Evolutionary conservation across 2,329 filamentous ascomycete genomes (phyloP).

Genomic region (Nemania sp.): DNA sequence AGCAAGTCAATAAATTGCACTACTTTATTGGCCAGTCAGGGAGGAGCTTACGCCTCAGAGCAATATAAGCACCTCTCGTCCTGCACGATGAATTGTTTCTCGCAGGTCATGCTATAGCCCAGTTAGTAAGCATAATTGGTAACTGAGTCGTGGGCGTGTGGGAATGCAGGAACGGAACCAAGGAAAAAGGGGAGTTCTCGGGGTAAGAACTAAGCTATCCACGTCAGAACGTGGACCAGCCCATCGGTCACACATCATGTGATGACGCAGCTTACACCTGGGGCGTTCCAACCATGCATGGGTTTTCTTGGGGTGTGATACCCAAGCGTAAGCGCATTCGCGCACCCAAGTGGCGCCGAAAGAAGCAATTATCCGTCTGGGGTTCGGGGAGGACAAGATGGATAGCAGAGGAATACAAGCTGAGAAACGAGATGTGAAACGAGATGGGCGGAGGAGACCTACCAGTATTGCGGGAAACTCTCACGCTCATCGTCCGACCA

Average conservation of each 20-base stretch:
- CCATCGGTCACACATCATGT: slow-evolving; percentile 33
- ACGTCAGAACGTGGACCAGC: slow-evolving; percentile 22
- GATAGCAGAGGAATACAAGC: slow-evolving; percentile 3
- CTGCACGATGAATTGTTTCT: slow-evolving; percentile 66
- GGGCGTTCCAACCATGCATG: slow-evolving; percentile 26
- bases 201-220: slow-evolving; percentile 23
- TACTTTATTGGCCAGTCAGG: slow-evolving; percentile 24
- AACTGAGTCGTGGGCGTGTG: slow-evolving; percentile 18
- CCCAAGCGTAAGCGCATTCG: slow-evolving; percentile 23
- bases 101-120: slow-evolving; percentile 63
- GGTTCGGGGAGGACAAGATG: slow-evolving; percentile 18
- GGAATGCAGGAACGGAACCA: slow-evolving; percentile 42
- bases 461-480: slow-evolving; percentile 70
- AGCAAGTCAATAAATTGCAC: slow-evolving; percentile 32
- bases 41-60: slow-evolving; percentile 61
- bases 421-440: background rate
- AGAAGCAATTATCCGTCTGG: slow-evolving; percentile 8
- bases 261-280: slow-evolving; percentile 35
- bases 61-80: slow-evolving; percentile 65
- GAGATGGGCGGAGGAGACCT: slow-evolving; percentile 42
- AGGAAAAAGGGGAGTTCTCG: slow-evolving; percentile 15
- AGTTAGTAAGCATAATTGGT: slow-evolving; percentile 35
- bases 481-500: slow-evolving; percentile 63
- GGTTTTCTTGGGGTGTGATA: slow-evolving; percentile 19
- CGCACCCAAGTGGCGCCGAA: slow-evolving; percentile 33